Percentiles rank a stretch among this genome's conserved stretches.
Conservation (phyloP, 148 eudicot species). For the Amaranthus palmeri region DNA sequence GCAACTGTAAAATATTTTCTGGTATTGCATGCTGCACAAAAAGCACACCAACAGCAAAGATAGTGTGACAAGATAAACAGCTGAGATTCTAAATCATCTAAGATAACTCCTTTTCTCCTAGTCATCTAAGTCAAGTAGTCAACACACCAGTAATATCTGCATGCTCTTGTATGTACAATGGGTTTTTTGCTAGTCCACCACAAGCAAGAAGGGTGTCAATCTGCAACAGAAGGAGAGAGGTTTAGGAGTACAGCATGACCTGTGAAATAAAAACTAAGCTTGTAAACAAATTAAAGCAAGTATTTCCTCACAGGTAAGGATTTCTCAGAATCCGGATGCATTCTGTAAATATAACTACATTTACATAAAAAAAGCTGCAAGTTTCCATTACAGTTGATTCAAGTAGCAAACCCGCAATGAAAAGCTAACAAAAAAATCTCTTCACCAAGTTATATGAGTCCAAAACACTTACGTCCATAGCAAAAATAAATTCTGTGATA, state of each 20-base stretch:
- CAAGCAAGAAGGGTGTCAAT: slow-evolving; percentile 91
- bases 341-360: background rate
- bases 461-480: no score
- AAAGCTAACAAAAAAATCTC: no score
- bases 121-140: slow-evolving; percentile 15
- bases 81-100: no score
- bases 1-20: background rate
- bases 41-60: background rate
- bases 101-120: no score
- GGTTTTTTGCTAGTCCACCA: slow-evolving; percentile 92
- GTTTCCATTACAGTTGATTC: no score
- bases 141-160: slow-evolving; percentile 87
- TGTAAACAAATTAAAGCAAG: background rate
- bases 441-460: no score
- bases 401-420: no score
- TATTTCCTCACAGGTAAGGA: background rate
- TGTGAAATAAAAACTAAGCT: background rate
- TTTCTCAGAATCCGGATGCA: background rate
- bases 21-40: background rate
- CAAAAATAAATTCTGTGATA: no score
- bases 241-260: slow-evolving; percentile 1
- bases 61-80: background rate
- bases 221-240: slow-evolving; percentile 33
- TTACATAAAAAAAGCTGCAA: background rate
- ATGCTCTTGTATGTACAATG: slow-evolving; percentile 90